These are phyloP conservation scores for Vicia sativa DNA, from an alignment of 306 rosid species.

Conservation along the genomic window DNA sequence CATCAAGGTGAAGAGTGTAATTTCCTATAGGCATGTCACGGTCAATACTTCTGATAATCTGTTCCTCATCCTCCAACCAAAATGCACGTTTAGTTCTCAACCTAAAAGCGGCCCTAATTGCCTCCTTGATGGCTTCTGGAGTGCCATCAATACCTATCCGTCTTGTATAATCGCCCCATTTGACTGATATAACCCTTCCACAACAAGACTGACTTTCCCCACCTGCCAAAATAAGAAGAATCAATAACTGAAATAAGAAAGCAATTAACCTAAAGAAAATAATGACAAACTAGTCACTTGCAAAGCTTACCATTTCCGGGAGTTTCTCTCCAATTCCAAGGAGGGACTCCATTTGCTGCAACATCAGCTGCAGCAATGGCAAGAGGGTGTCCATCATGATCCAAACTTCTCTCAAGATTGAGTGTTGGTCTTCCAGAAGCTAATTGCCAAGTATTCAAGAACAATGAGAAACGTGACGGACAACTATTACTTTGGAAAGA, in stretches of 20 bases:
- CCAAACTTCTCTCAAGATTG: conserved; percentile 90
- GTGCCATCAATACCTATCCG: conserved; percentile 91
- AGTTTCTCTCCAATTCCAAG: conserved; percentile 99
- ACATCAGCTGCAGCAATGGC: conserved; percentile 91
- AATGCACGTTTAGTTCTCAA: conserved; percentile 89
- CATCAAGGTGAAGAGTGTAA: conserved; percentile 94
- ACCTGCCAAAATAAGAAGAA: conserved; percentile 51
- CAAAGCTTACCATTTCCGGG: conserved; percentile 76
- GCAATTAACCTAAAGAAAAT: conserved; percentile 9
- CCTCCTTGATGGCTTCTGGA: conserved; percentile 91
- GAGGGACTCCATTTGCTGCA: conserved; percentile 81
- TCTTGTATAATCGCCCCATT: conserved; percentile 89
- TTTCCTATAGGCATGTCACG: conserved; percentile 95
- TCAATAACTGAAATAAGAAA: conserved; percentile 23
- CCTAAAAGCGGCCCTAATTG: conserved; percentile 85
- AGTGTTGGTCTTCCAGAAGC: conserved; percentile 89
- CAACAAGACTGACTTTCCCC: conserved; percentile 77
- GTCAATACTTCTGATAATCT: conserved; percentile 84
- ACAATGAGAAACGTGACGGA: conserved; percentile 23
- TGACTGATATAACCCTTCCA: conserved; percentile 91
- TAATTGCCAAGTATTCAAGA: conserved; percentile 45
- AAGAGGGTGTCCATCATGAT: conserved; percentile 95
- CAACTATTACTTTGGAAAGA: conserved; percentile 25
- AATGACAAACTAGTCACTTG: neutral
- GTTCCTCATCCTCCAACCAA: conserved; percentile 99